Evolutionary conservation across 768 basidiomycete genomes (phyloP), one percentile per base, ranked within the genome.

Genomic region (Tephrocybe rancida): DNA sequence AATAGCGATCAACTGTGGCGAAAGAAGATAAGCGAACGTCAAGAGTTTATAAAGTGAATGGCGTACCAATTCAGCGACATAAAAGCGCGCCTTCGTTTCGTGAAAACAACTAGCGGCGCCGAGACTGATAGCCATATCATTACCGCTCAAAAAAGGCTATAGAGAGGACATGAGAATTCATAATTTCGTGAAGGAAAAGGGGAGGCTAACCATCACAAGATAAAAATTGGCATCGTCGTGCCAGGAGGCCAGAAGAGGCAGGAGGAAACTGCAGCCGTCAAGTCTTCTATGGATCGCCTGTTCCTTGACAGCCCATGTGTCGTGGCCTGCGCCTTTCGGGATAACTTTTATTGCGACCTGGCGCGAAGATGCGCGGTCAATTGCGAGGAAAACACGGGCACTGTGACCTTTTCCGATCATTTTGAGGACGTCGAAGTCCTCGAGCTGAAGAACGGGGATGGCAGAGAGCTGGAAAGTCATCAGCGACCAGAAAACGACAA

Each of bases 1-100:
- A 0, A 59, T 47, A 5, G 51, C 51, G 46, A 72, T 47, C 84
- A 85, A 64, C 87, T 87, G 26, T 9, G 10, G 25, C 2, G 10
- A 19, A 3, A 13, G 1, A 27, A 19, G 6, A 1, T 52, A n/a
- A 45, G 18, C 18, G 5, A 25, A 22, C 44, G 24, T 50, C 8
- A 24, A 18, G 3, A 3, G 8, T 13, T 32, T 18, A 21, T 3
- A 21, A 37, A 22, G n/a, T 19, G 10, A 1, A 29, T 5, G 27
- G 21, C 57, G 45, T 21, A 59, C 57, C 37, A 55, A 11, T 21
- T 59, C 57, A 0, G 57, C 41, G 1, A 50, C 50, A 5, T 45
- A 42, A n/a, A 53, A 53, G 1, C 51, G n/a, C 0, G 27, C 54
- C 0, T 48, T 27, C 1, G 45, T 42, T 24, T 59, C 54, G 1